Percentiles rank a stretch among this genome's conserved stretches.
phyloP scores from a whole-genome alignment of 1,139 yeast species.

The Blastobotrys raffinosifermentans region DNA sequence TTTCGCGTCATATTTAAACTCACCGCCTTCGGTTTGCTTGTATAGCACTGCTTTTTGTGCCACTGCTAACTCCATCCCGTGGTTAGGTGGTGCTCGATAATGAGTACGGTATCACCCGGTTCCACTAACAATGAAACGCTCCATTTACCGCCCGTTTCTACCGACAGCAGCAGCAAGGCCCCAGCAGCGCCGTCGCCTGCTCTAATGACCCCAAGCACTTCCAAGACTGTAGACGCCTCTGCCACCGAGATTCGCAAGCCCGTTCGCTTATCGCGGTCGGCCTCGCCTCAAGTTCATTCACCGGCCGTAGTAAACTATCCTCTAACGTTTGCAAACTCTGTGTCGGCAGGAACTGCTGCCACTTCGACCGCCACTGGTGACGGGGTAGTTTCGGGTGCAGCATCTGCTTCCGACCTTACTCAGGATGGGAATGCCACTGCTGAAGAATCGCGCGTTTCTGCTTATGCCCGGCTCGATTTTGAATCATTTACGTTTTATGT shows the following conservation, averaged over 20 bases:
- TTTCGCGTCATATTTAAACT: not conserved
- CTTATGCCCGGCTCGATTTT: constrained; percentile 91
- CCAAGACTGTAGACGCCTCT: not conserved
- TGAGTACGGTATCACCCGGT: constrained; percentile 2
- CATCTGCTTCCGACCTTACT: not conserved
- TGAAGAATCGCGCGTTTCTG: constrained; percentile 58
- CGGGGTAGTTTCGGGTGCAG: not conserved
- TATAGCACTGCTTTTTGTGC: not conserved
- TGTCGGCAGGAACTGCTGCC: not conserved
- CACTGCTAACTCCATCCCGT: too few species aligned
- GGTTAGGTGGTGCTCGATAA: not conserved
- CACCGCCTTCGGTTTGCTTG: not conserved
- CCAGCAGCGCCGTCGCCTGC: not conserved
- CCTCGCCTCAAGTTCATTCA: constrained; percentile 6
- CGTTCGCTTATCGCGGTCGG: constrained; percentile 1
- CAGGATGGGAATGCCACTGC: constrained; percentile 8
- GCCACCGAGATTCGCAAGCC: constrained; percentile 1
- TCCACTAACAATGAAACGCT: not conserved
- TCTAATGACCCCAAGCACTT: not conserved
- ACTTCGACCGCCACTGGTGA: not conserved
- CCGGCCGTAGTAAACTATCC: constrained; percentile 10
- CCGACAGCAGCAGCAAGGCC: too few species aligned
- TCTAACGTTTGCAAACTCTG: constrained; percentile 9
- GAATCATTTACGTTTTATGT: constrained; percentile 91
- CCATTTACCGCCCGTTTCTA: too few species aligned